Conservation (phyloP, 2,329 filamentous ascomycete species). For the Pestalotiopsis sp. region DNA sequence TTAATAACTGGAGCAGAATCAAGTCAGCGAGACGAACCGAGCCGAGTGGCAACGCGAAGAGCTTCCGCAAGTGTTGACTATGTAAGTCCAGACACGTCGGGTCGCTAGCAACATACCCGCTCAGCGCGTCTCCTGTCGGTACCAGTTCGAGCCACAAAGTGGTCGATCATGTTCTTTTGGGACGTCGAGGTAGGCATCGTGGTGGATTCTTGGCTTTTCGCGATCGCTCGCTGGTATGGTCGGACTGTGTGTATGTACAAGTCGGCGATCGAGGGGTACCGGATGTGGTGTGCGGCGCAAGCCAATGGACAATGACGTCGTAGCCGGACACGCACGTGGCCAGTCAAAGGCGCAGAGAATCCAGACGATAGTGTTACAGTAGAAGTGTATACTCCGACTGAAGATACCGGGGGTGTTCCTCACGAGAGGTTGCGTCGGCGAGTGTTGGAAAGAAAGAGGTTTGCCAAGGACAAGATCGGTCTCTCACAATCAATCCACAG, state of each 20-base stretch:
- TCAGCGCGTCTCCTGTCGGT: conserved; percentile 25
- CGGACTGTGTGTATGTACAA: background rate
- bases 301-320: background rate
- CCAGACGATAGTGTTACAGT: background rate
- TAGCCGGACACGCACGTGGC: background rate
- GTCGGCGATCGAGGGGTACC: background rate
- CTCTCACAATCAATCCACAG: background rate
- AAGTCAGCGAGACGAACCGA: background rate
- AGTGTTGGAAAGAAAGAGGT: background rate
- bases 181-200: conserved; percentile 21
- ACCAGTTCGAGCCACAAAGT: conserved; percentile 31
- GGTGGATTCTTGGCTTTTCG: background rate
- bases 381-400: too few species aligned
- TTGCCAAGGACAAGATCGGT: background rate
- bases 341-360: background rate
- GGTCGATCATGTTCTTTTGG: conserved; percentile 26
- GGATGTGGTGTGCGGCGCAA: too few species aligned
- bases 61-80: background rate
- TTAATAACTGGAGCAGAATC: conserved; percentile 1
- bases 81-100: too few species aligned
- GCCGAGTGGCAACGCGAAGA: background rate
- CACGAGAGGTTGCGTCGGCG: background rate
- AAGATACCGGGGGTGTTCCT: background rate
- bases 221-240: background rate
- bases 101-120: conserved; percentile 19